Base-by-base conservation (phyloP, 2,329 filamentous ascomycete genomes). In the Macrophomina pseudophaseolina region DNA sequence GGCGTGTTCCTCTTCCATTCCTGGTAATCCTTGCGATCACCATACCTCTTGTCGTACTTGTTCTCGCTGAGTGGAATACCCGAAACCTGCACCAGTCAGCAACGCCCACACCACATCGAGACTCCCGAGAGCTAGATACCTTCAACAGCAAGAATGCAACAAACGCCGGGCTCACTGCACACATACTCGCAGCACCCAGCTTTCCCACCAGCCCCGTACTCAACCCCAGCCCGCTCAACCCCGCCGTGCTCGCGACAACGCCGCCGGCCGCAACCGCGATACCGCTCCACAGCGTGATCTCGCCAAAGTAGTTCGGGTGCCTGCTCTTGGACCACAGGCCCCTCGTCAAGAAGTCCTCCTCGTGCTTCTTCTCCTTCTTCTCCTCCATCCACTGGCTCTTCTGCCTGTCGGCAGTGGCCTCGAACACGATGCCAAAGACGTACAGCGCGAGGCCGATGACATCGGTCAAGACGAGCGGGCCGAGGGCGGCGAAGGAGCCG, bases 271-370 rank as follows among this genome's bases (percentile, higher is more conserved):
- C 78, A 5, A 86, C 85, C 0, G 89, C 88, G 67, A 91, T 85
- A 1, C 90, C 89, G 0, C 85, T 87, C 90, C 89, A 92, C 38
- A 92, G 79, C 11, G 87, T 89, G 33, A 82, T 84, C 75, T 91
- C 89, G n/a, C 89, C 90, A 74, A 91, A 90, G 79, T 91, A 91
- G 72, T 91, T 90, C 0, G 89, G 89, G 76, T 90, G 87, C 68
- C 87, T 79, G 56, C 82, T 86, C 73, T 84, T 83, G 5, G 81
- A 80, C 86, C 88, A 91, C 42, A 91, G 72, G 0, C 89, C 89
- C 1, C 80, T 75, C 0, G 88, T 89, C 69, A 91, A 74, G 72
- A 91, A 91, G 53, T 87, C 84, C 76, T 91, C 88, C 30, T 85
- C 84, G 68, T 92, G 90, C 71, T 85, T 81, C 82, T 91, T 91